These are phyloP conservation scores for Astrephomene gubernaculifera DNA, from an alignment of 139 green algal species.

Conservation along the genomic window DNA sequence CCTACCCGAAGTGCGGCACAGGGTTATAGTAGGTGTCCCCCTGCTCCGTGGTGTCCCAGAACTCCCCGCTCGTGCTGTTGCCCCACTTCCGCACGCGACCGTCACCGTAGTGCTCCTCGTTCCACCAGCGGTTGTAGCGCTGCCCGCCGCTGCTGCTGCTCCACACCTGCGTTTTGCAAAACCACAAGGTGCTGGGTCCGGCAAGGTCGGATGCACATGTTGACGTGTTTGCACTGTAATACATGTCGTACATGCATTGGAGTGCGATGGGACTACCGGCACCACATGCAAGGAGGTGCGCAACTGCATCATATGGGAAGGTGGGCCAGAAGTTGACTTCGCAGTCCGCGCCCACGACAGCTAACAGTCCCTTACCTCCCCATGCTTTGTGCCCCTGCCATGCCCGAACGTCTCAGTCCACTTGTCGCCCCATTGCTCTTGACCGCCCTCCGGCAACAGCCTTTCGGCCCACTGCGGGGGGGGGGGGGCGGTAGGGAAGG, in stretches of 20 bases:
- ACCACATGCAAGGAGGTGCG: too few relatives aligned
- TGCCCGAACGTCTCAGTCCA: slow-evolving; percentile 87
- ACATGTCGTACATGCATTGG: too few relatives aligned
- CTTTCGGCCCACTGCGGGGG: slow-evolving; percentile 79
- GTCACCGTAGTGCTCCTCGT: slow-evolving; percentile 83
- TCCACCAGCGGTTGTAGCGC: slow-evolving; percentile 85
- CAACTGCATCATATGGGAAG: too few relatives aligned
- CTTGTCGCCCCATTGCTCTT: slow-evolving; percentile 91
- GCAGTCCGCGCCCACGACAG: too few relatives aligned
- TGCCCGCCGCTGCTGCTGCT: slow-evolving; percentile 55
- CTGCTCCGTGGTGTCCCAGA: slow-evolving; percentile 81
- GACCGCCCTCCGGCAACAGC: slow-evolving; percentile 53
- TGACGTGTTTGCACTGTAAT: too few relatives aligned
- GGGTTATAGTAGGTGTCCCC: slow-evolving; percentile 95
- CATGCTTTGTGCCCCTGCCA: slow-evolving; percentile 81
- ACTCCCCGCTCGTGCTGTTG: slow-evolving; percentile 77
- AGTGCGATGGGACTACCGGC: too few relatives aligned
- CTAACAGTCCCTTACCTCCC: slow-evolving; percentile 63
- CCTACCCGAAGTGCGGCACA: slow-evolving; percentile 83
- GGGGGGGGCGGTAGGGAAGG: not conserved
- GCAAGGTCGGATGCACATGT: too few relatives aligned
- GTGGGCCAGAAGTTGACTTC: too few relatives aligned
- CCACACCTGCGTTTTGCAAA: slow-evolving; percentile 78
- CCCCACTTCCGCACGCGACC: slow-evolving; percentile 75
- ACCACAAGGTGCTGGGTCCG: too few relatives aligned